Conservation (phyloP, 257 asterid genomes). For the Solanum gracilifrons region DNA sequence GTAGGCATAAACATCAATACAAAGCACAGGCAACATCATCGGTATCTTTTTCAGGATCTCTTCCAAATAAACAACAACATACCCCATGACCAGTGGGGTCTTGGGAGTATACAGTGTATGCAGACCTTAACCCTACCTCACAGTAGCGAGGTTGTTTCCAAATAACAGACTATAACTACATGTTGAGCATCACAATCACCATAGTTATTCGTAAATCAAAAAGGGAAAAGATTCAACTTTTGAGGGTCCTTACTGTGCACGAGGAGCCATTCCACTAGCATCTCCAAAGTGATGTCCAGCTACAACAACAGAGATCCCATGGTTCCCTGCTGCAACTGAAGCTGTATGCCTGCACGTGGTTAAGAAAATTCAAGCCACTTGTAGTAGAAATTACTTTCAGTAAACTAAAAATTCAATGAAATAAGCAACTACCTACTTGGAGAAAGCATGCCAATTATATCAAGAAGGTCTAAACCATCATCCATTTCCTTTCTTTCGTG, state of each 20-base stretch:
- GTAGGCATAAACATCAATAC: background rate
- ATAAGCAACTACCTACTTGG: background rate
- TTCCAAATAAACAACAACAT: background rate
- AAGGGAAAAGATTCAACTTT: background rate
- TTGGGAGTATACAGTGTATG: background rate
- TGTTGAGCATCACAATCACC: background rate
- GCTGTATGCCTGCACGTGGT: conserved; percentile 72
- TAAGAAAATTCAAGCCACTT: background rate
- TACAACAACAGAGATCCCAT: conserved; percentile 82
- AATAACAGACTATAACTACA: background rate
- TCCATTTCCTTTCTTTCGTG: background rate
- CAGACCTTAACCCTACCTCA: background rate
- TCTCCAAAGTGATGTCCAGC: conserved; percentile 88
- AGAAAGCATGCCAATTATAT: background rate
- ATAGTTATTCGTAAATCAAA: background rate
- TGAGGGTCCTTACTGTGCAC: conserved; percentile 67
- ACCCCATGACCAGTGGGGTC: background rate
- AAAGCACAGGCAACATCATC: background rate
- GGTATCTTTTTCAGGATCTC: background rate
- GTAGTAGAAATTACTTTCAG: background rate
- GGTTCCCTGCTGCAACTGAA: conserved; percentile 91
- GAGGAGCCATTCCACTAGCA: conserved; percentile 99
- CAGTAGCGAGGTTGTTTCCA: background rate
- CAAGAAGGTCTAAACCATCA: background rate
- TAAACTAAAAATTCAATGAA: background rate